phyloP scores from a whole-genome alignment of 73 alveolate species.

The Paramecium sexaurelia region DNA sequence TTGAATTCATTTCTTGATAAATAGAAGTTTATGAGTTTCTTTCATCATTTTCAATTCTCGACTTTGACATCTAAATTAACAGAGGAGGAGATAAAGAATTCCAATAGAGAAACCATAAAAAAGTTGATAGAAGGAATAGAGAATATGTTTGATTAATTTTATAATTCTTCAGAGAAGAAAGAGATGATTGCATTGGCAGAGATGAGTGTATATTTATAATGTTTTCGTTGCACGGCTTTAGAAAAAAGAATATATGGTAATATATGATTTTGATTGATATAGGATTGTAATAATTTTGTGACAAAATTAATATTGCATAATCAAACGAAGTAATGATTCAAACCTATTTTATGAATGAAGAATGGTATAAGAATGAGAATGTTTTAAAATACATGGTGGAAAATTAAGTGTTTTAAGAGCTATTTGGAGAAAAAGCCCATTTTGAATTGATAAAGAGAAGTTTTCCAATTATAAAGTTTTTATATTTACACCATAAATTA shows the following conservation, averaged over 20 bases:
- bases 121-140: neutral
- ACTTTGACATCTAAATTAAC: neutral
- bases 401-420: neutral
- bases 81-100: constrained; percentile 25
- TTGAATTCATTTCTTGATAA: neutral
- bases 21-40: neutral
- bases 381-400: neutral
- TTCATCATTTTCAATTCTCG: neutral
- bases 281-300: constrained; percentile 40
- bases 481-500: neutral
- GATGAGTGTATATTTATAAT: neutral
- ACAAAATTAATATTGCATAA: neutral
- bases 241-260: constrained; percentile 43
- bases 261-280: neutral
- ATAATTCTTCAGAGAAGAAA: neutral
- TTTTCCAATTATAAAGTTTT: constrained; percentile 8
- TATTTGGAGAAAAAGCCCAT: constrained; percentile 57
- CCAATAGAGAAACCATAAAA: neutral
- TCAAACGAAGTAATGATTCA: neutral
- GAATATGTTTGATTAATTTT: neutral
- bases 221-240: neutral
- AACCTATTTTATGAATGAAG: neutral
- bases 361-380: constrained; percentile 44
- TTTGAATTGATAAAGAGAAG: constrained; percentile 39
- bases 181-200: neutral